Percentiles rank a stretch among this genome's conserved stretches.
Conservation (phyloP, 768 basidiomycete species). For the Hygrocybe punicea region DNA sequence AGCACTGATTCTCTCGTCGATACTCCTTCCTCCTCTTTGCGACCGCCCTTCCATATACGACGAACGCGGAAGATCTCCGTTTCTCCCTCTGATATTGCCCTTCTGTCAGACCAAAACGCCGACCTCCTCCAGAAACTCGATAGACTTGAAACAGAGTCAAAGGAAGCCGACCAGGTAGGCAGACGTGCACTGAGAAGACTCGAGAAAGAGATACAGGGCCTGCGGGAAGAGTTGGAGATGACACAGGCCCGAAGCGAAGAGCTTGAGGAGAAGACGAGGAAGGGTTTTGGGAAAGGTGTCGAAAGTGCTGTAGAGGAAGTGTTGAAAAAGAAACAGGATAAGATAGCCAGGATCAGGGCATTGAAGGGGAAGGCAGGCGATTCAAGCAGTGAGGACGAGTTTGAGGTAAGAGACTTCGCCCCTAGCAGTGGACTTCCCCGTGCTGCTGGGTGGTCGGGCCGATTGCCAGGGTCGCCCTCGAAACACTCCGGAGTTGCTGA, state of each 20-base stretch:
- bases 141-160: conserved; percentile 68
- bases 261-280: conserved; percentile 62
- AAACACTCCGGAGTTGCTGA: too few relatives aligned
- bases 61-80: conserved; percentile 56
- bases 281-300: conserved; percentile 40
- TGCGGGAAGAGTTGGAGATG: conserved; percentile 73
- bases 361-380: conserved; percentile 32
- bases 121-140: conserved; percentile 76
- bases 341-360: conserved; percentile 53
- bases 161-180: conserved; percentile 61
- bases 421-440: conserved; percentile 47
- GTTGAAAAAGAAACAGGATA: conserved; percentile 46
- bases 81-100: conserved; percentile 63
- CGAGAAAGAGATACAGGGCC: conserved; percentile 74
- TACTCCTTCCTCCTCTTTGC: conserved; percentile 19
- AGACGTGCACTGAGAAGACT: conserved; percentile 65
- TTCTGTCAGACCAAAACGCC: conserved; percentile 78
- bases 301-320: conserved; percentile 43
- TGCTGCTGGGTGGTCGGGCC: conserved; percentile 22
- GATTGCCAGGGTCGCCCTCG: not conserved
- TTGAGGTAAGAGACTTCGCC: conserved; percentile 55
- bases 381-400: conserved; percentile 23
- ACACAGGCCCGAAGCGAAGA: conserved; percentile 69
- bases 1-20: conserved; percentile 27
- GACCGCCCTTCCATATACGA: conserved; percentile 23